Percentiles rank a stretch among this genome's conserved stretches.
Evolutionary conservation across 129 eudicot species (phyloP).

Genomic region (Glebionis coronaria): DNA sequence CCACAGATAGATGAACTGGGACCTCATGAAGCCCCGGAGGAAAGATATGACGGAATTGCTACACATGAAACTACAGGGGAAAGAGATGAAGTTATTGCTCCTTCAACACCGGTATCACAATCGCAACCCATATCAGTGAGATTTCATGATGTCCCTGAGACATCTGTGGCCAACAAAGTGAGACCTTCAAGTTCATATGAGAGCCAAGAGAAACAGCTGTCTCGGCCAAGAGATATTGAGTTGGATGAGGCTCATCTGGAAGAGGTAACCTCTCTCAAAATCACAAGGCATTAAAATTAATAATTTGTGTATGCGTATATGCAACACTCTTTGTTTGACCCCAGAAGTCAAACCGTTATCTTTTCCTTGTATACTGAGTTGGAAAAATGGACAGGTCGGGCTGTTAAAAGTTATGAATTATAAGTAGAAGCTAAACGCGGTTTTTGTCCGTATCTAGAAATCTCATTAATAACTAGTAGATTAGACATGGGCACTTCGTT

Average conservation of each 20-base stretch:
- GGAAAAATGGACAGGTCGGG: not conserved
- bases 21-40: slow-evolving; percentile 9
- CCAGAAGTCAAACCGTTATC: not conserved
- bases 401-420: not conserved
- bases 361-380: not conserved
- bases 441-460: too few species aligned
- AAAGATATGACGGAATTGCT: slow-evolving; percentile 38
- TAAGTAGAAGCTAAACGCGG: not conserved
- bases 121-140: slow-evolving; percentile 33
- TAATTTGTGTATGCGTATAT: not conserved
- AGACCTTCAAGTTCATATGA: slow-evolving; percentile 43
- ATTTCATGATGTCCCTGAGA: slow-evolving; percentile 24
- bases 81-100: slow-evolving; percentile 45
- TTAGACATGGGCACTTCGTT: not conserved
- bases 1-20: slow-evolving; percentile 15
- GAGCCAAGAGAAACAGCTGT: slow-evolving; percentile 26
- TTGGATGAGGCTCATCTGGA: slow-evolving; percentile 26
- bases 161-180: slow-evolving; percentile 22
- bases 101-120: slow-evolving; percentile 49
- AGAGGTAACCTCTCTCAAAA: slow-evolving; percentile 33
- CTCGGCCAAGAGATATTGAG: slow-evolving; percentile 23
- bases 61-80: slow-evolving; percentile 28
- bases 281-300: slow-evolving; percentile 7
- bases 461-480: too few species aligned
- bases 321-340: not conserved